Conservation (phyloP, 768 basidiomycete species). For the Leccinum subgranulosum region DNA sequence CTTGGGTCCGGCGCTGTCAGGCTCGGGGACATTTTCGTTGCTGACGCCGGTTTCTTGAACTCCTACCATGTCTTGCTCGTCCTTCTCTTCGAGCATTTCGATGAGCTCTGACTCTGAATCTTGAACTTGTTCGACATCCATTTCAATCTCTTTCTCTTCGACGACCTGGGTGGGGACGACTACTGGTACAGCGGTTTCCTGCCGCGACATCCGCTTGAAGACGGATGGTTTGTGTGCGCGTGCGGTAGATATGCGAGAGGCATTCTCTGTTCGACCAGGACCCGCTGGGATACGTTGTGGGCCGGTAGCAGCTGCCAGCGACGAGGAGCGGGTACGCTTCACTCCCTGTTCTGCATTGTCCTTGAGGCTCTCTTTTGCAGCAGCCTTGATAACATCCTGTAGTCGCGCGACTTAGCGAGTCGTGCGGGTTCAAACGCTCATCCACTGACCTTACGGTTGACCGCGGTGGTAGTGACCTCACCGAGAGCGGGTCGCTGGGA, state of each 20-base stretch:
- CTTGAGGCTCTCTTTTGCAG: conserved; percentile 57
- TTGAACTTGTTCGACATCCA: conserved; percentile 54
- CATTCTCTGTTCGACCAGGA: conserved; percentile 48
- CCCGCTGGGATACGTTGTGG: conserved; percentile 71
- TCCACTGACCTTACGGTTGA: conserved; percentile 68
- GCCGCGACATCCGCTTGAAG: conserved; percentile 42
- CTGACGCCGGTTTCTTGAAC: conserved; percentile 40
- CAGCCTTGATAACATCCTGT: conserved; percentile 41
- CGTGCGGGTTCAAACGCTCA: background rate
- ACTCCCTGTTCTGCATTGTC: conserved; percentile 49
- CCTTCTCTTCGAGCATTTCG: conserved; percentile 45
- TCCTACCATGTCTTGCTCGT: conserved; percentile 64
- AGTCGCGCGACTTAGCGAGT: background rate
- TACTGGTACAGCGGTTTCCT: conserved; percentile 41
- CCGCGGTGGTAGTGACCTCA: conserved; percentile 76
- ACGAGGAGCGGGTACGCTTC: conserved; percentile 63
- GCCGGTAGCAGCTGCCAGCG: conserved; percentile 56
- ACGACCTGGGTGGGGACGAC: conserved; percentile 37
- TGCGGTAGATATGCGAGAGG: conserved; percentile 31
- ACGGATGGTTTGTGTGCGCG: conserved; percentile 32
- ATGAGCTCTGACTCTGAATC: conserved; percentile 40
- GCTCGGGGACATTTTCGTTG: conserved; percentile 44
- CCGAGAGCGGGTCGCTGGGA: conserved; percentile 70
- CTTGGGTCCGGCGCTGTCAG: conserved; percentile 38
- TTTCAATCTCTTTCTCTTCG: conserved; percentile 52